These are phyloP conservation scores for Russula foetens DNA, from an alignment of 768 basidiomycete genomes.

Conservation along the genomic window DNA sequence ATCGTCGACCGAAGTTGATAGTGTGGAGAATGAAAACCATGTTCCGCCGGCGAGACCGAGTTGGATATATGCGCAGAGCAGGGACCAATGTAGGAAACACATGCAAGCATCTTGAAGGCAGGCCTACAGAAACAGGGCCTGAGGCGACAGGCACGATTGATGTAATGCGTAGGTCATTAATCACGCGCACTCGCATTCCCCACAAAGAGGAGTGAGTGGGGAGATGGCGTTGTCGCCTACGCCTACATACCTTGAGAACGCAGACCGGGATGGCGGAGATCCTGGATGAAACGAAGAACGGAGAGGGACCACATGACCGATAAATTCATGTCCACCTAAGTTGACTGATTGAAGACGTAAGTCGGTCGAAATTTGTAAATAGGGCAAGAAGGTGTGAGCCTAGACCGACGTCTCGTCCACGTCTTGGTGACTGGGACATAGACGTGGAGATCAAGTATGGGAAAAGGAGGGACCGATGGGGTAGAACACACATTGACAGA, in stretches of 20 bases:
- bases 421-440: constrained; percentile 55
- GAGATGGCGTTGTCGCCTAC: constrained; percentile 74
- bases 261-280: constrained; percentile 41
- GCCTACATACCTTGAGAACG: constrained; percentile 49
- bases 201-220: constrained; percentile 75
- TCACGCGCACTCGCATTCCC: constrained; percentile 71
- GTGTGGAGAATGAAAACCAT: constrained; percentile 47
- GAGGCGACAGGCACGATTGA: not conserved
- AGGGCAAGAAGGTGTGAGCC: not conserved
- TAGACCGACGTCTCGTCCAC: constrained; percentile 43
- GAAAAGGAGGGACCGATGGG: too few relatives aligned
- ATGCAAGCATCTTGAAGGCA: too few relatives aligned
- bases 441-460: constrained; percentile 44
- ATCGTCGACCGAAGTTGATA: constrained; percentile 6
- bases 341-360: constrained; percentile 33
- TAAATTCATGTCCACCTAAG: constrained; percentile 69
- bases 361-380: not conserved
- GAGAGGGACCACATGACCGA: constrained; percentile 61
- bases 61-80: constrained; percentile 43
- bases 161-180: not conserved
- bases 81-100: too few relatives aligned
- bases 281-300: constrained; percentile 46
- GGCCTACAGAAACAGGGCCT: constrained; percentile 68
- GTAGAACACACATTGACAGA: too few relatives aligned
- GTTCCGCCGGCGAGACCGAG: constrained; percentile 78